Base-by-base conservation (phyloP, 768 basidiomycete species). In the Tylopilus sp. region DNA sequence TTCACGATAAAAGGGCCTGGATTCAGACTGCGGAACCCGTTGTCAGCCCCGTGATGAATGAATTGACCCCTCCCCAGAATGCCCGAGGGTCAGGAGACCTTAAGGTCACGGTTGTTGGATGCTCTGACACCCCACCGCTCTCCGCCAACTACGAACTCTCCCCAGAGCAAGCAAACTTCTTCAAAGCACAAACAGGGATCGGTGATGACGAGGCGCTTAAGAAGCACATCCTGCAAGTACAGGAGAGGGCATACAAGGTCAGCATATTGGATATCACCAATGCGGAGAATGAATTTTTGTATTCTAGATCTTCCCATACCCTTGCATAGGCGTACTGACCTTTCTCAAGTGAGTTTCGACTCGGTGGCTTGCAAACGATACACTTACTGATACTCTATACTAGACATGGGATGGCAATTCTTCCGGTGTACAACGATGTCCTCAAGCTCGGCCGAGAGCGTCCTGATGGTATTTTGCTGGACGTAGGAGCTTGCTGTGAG, bases 401-500 rank as follows among this genome's bases (percentile, higher is more conserved):
- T 40, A 57, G 58, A 31, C 48, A 38, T 13, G 53, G 52, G 9
- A 56, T 60, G 3, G 26, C 48, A 17, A 25, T n/a, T 0, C 51
- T 42, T 2, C 57, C 53, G 4, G 50, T 45, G 7, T 70, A 69
- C 42, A 25, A 59, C 17, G 31, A 40, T 1, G 51, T 73, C 12
- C 61, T 77, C 8, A 60, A 65, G 28, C 61, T 77, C 6, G 75
- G 70, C 7, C 64, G 57, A 43, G 69, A 71, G 23, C 70, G 70
- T 30, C 31, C 56, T 6, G 62, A 66, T 6, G 70, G 70, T 0
- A 64, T 78, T 12, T 60, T 76, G 17, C 65, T 79, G 6, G 77
- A 79, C 33, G 62, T 76, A 7, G 76, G 73, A 2, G 74, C 75
- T 55, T 75, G 75, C 54, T 66, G 75, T 76, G 54, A 50, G 71